These are phyloP conservation scores for Somion occarium DNA, from an alignment of 1,284 basidiomycete species.

Conservation along the genomic window DNA sequence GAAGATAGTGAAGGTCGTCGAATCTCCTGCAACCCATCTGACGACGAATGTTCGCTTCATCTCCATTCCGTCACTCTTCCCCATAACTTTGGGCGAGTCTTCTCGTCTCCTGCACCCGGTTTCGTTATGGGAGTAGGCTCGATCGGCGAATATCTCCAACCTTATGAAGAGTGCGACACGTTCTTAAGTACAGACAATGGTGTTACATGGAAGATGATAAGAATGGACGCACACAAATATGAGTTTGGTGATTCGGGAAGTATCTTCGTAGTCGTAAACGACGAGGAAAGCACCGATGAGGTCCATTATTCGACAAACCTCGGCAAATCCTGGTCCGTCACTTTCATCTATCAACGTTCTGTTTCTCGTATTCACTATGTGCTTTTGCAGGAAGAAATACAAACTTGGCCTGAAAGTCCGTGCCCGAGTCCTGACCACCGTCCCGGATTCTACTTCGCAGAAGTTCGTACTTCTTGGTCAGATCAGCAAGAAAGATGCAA, in stretches of 20 bases:
- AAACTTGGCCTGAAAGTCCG: constrained; percentile 70
- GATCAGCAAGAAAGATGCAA: constrained; percentile 61
- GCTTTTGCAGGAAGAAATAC: constrained; percentile 59
- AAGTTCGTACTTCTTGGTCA: constrained; percentile 87
- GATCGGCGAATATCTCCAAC: constrained; percentile 65
- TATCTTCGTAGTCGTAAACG: constrained; percentile 81
- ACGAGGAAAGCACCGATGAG: constrained; percentile 76
- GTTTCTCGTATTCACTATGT: not conserved
- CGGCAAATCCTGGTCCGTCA: constrained; percentile 77
- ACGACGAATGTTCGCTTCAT: constrained; percentile 78
- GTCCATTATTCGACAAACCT: constrained; percentile 85
- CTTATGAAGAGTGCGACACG: constrained; percentile 91
- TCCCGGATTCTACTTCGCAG: constrained; percentile 91
- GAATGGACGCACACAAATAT: constrained; percentile 82
- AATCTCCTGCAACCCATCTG: constrained; percentile 57
- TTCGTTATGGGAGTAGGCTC: constrained; percentile 94
- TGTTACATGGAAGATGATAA: constrained; percentile 79
- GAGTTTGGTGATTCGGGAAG: constrained; percentile 93
- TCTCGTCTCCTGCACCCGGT: constrained; percentile 92
- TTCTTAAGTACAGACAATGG: constrained; percentile 92
- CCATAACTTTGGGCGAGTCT: constrained; percentile 91
- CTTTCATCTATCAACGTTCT: not conserved
- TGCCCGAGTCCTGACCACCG: constrained; percentile 75
- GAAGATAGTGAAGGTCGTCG: constrained; percentile 56
- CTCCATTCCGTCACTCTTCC: constrained; percentile 88